Base-by-base conservation (phyloP, 306 rosid species). In the Vigna angularis region DNA sequence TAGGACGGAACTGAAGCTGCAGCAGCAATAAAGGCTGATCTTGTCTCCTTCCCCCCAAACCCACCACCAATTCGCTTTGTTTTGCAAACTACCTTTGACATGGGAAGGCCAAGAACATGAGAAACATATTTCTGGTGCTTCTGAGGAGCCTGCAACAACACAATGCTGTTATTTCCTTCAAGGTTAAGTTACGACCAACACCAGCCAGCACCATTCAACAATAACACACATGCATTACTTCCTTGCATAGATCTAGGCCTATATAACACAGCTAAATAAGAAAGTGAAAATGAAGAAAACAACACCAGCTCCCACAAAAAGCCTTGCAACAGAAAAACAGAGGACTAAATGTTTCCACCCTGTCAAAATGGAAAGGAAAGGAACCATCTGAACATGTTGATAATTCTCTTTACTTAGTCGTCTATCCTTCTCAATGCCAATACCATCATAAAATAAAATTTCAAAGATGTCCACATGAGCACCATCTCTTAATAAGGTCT, bases 1-100 rank as follows among this genome's bases (percentile, higher is more conserved):
- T 87, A 95, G 9, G 98, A 88, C 13, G 98, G 98, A 73, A 95
- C 86, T 72, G 97, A 84, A 79, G 95, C 98, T 13, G 87, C 98
- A 9, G 98, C 98, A 84, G 97, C 88, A 82, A 91, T 16, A 70
- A 87, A 74, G 77, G 97, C 93, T 26, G 98, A 86, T 82, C 98
- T 91, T 64, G 98, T 95, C 90, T 95, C 98, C 89, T 95, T 95
- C 42, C 98, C 98, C 26, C 98, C 98, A 84, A 95, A 95, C 75
- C 98, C 98, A 82, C 98, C 98, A 49, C 98, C 98, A 72, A 95
- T 88, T 69, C 98, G 86, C 87, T 95, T 95, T 73, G 96, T 95
- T 92, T 85, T 95, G 87, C 98, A 95, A 74, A 95, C 95, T 44
- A 95, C 98, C 70, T 88, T 95, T 56, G 97, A 92, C 98, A 95